Percentiles rank a stretch among this genome's conserved stretches.
Conservation (phyloP, 1,284 basidiomycete species). For the Pascua sp. region DNA sequence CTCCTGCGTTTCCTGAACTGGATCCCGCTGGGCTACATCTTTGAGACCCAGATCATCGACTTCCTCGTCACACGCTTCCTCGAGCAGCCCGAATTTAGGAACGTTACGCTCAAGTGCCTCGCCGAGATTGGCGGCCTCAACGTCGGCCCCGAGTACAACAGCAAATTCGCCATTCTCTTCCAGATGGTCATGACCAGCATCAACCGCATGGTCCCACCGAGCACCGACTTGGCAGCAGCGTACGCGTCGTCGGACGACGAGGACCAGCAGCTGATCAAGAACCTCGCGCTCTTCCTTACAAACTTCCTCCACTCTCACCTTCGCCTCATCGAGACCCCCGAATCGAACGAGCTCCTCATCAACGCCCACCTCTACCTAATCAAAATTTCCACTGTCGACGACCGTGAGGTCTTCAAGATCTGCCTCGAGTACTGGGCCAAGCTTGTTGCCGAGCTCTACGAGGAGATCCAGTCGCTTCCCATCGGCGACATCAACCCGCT, state of each 20-base stretch:
- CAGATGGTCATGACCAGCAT: conserved; percentile 97
- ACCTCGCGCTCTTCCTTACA: conserved; percentile 91
- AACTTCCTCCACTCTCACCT: conserved; percentile 94
- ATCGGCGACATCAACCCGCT: conserved; percentile 83
- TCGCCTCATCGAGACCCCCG: conserved; percentile 84
- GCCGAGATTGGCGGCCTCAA: conserved; percentile 94
- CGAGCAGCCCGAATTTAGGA: conserved; percentile 94
- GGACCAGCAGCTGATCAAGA: conserved; percentile 95
- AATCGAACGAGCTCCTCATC: conserved; percentile 86
- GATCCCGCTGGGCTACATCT: conserved; percentile 99
- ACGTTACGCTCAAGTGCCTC: conserved; percentile 94
- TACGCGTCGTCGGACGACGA: conserved; percentile 87
- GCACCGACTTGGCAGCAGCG: conserved; percentile 73
- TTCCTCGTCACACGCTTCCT: conserved; percentile 90
- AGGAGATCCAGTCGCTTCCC: conserved; percentile 81
- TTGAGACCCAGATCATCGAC: conserved; percentile 97
- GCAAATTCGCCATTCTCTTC: conserved; percentile 96
- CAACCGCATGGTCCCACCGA: conserved; percentile 96
- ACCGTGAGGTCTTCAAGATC: conserved; percentile 99
- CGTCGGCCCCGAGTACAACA: conserved; percentile 97
- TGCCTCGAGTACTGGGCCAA: conserved; percentile 99
- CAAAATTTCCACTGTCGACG: conserved; percentile 96
- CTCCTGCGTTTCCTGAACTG: conserved; percentile 96
- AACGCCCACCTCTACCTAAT: conserved; percentile 99
- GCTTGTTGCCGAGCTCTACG: conserved; percentile 97